Conservation (phyloP, 805 yeast species). For the Alloascoidea hylecoeti region DNA sequence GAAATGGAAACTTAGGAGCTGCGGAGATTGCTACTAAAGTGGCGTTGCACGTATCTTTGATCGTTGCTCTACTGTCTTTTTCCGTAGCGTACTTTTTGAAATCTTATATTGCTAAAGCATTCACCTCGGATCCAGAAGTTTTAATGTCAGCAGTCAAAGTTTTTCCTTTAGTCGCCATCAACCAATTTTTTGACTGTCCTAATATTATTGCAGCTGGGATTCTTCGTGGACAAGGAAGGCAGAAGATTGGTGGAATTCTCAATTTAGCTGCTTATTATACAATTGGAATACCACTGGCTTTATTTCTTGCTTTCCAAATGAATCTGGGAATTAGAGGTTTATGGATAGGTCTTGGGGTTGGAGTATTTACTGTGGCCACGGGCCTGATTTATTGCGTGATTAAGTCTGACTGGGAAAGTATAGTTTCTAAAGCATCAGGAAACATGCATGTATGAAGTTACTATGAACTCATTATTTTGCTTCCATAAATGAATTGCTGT, state of each 20-base stretch:
- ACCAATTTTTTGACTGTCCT: slow-evolving; percentile 57
- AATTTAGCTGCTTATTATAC: slow-evolving; percentile 56
- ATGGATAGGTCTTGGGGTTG: slow-evolving; percentile 66
- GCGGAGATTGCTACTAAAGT: slow-evolving; percentile 33
- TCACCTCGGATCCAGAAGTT: slow-evolving; percentile 48
- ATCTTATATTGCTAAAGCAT: slow-evolving; percentile 35
- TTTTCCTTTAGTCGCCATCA: slow-evolving; percentile 47
- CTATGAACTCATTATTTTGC: no score
- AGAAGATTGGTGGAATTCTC: slow-evolving; percentile 59
- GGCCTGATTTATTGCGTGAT: slow-evolving; percentile 34
- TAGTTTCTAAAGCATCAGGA: slow-evolving; percentile 35
- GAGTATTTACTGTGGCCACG: slow-evolving; percentile 32
- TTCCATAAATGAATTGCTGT: no score
- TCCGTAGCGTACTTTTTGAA: slow-evolving; percentile 32
- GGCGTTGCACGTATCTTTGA: slow-evolving; percentile 25
- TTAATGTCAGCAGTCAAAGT: slow-evolving; percentile 31
- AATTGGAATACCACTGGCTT: slow-evolving; percentile 63
- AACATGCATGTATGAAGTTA: no score
- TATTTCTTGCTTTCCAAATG: slow-evolving; percentile 35
- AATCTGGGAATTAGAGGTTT: slow-evolving; percentile 44
- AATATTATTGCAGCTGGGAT: slow-evolving; percentile 72
- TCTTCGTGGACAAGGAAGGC: slow-evolving; percentile 78
- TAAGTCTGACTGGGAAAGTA: slow-evolving; percentile 37
- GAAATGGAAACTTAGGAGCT: slow-evolving; percentile 34
- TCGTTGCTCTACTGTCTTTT: slow-evolving; percentile 38